These are phyloP conservation scores for Vaccinium corymbosum DNA, from an alignment of 148 eudicot species.

Conservation along the genomic window DNA sequence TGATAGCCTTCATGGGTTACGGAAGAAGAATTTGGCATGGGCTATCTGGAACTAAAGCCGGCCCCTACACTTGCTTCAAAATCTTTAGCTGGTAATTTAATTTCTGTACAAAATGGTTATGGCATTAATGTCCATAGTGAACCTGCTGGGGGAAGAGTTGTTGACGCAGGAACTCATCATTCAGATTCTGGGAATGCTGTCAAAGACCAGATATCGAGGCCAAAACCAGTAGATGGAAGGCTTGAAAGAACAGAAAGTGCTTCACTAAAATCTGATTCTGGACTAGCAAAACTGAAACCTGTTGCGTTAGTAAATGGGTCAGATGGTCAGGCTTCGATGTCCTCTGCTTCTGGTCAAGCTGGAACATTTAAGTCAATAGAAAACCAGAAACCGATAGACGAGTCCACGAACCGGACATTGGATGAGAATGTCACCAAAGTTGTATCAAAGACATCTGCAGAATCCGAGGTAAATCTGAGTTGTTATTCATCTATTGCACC, in stretches of 20 bases:
- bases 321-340: slow-evolving; percentile 36
- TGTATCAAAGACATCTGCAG: slow-evolving; percentile 36
- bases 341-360: slow-evolving; percentile 24
- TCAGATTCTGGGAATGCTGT: slow-evolving; percentile 44
- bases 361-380: slow-evolving; percentile 42
- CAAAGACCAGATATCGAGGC: slow-evolving; percentile 44
- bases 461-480: slow-evolving; percentile 56
- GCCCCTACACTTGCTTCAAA: slow-evolving; percentile 53
- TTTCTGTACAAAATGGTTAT: slow-evolving; percentile 34
- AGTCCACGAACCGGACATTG: slow-evolving; percentile 33
- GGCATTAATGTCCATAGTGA: slow-evolving; percentile 38
- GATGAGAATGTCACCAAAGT: slow-evolving; percentile 55
- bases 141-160: slow-evolving; percentile 48
- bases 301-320: slow-evolving; percentile 40
- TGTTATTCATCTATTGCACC: neutral
- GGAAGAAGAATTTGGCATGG: slow-evolving; percentile 99
- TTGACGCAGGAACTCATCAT: slow-evolving; percentile 46
- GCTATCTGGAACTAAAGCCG: slow-evolving; percentile 77
- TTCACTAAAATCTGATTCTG: slow-evolving; percentile 36
- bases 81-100: slow-evolving; percentile 36
- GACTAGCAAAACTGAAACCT: slow-evolving; percentile 44
- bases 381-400: slow-evolving; percentile 56
- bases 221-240: slow-evolving; percentile 58
- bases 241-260: slow-evolving; percentile 43
- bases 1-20: slow-evolving; percentile 89